phyloP scores from a whole-genome alignment of 1,284 basidiomycete species.

The Uromyces viciae-fabae region DNA sequence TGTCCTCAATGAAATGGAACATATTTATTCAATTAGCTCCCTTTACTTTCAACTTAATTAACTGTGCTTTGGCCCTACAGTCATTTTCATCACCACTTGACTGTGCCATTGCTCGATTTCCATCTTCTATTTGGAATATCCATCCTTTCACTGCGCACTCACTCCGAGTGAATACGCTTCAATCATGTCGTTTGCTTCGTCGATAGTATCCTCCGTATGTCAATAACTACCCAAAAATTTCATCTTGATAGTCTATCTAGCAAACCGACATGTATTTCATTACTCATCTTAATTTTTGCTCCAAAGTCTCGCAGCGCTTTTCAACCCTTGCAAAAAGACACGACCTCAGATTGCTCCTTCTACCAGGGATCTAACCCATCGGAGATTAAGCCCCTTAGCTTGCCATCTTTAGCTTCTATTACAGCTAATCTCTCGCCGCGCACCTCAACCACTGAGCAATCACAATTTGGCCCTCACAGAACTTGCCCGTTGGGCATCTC shows the following conservation, averaged over 20 bases:
- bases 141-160: background rate
- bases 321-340: background rate
- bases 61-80: background rate
- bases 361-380: background rate
- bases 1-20: background rate
- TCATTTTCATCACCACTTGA: background rate
- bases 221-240: background rate
- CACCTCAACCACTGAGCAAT: background rate
- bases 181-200: slow-evolving; percentile 15
- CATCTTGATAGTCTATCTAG: background rate
- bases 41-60: background rate
- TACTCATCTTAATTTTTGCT: background rate
- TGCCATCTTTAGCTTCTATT: slow-evolving; percentile 33
- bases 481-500: slow-evolving; percentile 3
- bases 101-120: background rate
- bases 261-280: background rate
- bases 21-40: background rate
- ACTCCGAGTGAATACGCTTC: background rate
- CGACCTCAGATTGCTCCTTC: background rate
- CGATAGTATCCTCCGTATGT: slow-evolving; percentile 18
- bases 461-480: slow-evolving; percentile 21
- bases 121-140: background rate
- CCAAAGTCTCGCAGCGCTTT: background rate
- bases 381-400: slow-evolving; percentile 31
- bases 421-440: slow-evolving; percentile 15